Percentiles rank a stretch among this genome's conserved stretches.
Evolutionary conservation across 169 alveolate species (phyloP).

Genomic region (Cyclospora cayetanensis): DNA sequence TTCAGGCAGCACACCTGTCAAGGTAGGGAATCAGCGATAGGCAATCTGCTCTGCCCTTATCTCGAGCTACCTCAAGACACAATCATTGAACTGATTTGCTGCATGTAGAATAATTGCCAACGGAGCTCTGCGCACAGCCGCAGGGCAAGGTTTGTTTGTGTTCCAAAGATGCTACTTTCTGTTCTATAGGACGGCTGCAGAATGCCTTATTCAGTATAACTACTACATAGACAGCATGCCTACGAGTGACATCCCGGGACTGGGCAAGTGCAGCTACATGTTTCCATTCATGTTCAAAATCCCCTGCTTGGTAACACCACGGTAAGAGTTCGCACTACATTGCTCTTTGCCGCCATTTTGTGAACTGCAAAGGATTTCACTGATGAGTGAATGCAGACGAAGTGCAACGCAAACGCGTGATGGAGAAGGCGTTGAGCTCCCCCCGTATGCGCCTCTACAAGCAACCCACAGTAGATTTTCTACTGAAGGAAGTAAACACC

Average conservation of each 20-base stretch:
- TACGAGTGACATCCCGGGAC: slow-evolving; percentile 86
- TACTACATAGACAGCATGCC: slow-evolving; percentile 92
- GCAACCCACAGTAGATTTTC: slow-evolving; percentile 80
- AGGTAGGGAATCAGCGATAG: background rate
- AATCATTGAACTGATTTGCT: background rate
- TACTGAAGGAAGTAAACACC: slow-evolving; percentile 86
- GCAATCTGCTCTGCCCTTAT: background rate
- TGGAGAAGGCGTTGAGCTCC: slow-evolving; percentile 66
- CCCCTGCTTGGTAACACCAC: background rate
- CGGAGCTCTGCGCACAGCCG: too few species aligned
- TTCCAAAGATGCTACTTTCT: background rate
- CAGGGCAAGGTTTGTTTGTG: background rate
- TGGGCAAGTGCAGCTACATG: slow-evolving; percentile 73
- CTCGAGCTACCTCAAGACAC: background rate
- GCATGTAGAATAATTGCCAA: too few species aligned
- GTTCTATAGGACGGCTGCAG: slow-evolving; percentile 87
- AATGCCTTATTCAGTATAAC: slow-evolving; percentile 90
- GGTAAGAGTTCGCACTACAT: background rate
- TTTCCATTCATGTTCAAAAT: background rate
- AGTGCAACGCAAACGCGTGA: slow-evolving; percentile 86
- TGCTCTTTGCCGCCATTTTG: background rate
- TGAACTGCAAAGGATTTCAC: background rate
- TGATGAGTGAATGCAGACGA: too few species aligned
- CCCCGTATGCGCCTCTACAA: slow-evolving; percentile 64
- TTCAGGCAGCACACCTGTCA: slow-evolving; percentile 60